Evolutionary conservation across 306 rosid species (phyloP).

Genomic region (Cicer chorassanicum): DNA sequence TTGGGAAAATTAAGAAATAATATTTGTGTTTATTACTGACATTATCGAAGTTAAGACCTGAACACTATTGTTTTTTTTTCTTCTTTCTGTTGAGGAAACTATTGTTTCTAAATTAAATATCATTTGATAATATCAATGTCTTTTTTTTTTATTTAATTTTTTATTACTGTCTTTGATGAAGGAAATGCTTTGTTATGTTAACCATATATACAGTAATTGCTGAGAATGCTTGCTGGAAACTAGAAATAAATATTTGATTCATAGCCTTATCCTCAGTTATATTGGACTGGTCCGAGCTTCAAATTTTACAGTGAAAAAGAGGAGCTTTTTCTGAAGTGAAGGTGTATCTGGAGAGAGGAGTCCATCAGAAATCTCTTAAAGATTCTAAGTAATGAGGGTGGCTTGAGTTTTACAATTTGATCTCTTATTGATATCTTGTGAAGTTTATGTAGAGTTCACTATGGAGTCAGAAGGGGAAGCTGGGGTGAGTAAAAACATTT

Average conservation of each 20-base stretch:
- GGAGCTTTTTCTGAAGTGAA: constrained; percentile 29
- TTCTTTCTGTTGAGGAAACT: too few relatives aligned
- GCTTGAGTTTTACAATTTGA: constrained; percentile 39
- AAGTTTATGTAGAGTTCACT: constrained; percentile 39
- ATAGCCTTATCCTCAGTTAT: neutral
- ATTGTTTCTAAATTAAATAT: constrained; percentile 20
- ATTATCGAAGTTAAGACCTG: constrained; percentile 2
- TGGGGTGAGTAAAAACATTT: constrained; percentile 59
- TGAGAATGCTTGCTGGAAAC: constrained; percentile 33
- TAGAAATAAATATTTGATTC: constrained; percentile 38
- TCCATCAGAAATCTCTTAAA: neutral
- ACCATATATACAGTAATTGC: neutral
- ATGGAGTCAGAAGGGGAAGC: constrained; percentile 86
- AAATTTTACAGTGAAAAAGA: constrained; percentile 21
- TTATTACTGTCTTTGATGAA: neutral
- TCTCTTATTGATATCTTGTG: constrained; percentile 41
- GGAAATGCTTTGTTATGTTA: constrained; percentile 39
- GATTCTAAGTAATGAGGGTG: constrained; percentile 47
- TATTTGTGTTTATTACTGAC: neutral
- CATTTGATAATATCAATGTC: constrained; percentile 26
- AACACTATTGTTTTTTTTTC: neutral
- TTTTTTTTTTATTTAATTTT: neutral
- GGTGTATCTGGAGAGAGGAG: neutral
- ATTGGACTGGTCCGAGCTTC: constrained; percentile 38
- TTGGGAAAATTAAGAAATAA: constrained; percentile 35